These are phyloP conservation scores for Daldinia vernicosa DNA, from an alignment of 495 filamentous ascomycete genomes.

Conservation along the genomic window DNA sequence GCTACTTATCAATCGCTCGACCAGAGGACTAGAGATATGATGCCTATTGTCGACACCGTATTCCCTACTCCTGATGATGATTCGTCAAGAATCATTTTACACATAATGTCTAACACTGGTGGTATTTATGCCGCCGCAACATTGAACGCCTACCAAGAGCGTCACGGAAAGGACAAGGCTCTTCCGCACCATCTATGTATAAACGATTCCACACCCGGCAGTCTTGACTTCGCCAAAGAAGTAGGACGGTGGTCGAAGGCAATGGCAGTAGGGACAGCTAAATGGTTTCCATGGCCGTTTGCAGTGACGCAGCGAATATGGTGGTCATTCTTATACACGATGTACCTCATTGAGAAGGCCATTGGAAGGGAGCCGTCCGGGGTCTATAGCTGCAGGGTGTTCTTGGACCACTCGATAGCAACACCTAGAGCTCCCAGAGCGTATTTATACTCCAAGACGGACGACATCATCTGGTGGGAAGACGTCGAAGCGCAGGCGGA, in stretches of 20 bases:
- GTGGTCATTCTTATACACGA: slow-evolving; percentile 46
- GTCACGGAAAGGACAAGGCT: slow-evolving; percentile 46
- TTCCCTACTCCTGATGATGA: slow-evolving; percentile 49
- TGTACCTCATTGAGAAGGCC: slow-evolving; percentile 45
- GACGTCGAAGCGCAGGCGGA: slow-evolving; percentile 63
- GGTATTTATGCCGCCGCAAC: slow-evolving; percentile 48
- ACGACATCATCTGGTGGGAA: slow-evolving; percentile 63
- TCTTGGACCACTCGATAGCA: slow-evolving; percentile 47
- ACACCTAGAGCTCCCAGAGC: slow-evolving; percentile 48
- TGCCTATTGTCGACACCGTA: slow-evolving; percentile 58
- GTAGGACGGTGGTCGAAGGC: slow-evolving; percentile 60
- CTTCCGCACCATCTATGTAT: slow-evolving; percentile 59
- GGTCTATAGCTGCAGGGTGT: slow-evolving; percentile 47
- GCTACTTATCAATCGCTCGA: slow-evolving; percentile 55
- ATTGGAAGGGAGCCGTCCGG: slow-evolving; percentile 50
- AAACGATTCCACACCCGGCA: slow-evolving; percentile 62
- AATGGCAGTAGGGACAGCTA: slow-evolving; percentile 59
- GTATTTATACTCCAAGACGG: slow-evolving; percentile 63
- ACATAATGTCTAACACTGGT: slow-evolving; percentile 38
- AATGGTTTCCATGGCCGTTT: slow-evolving; percentile 56
- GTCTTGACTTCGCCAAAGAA: slow-evolving; percentile 58
- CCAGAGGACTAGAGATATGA: slow-evolving; percentile 56
- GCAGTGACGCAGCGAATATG: slow-evolving; percentile 53
- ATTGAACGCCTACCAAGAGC: slow-evolving; percentile 55
- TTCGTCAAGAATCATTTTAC: slow-evolving; percentile 51